phyloP scores from a whole-genome alignment of 2,329 filamentous ascomycete species.

The Penicillium sumatraense region DNA sequence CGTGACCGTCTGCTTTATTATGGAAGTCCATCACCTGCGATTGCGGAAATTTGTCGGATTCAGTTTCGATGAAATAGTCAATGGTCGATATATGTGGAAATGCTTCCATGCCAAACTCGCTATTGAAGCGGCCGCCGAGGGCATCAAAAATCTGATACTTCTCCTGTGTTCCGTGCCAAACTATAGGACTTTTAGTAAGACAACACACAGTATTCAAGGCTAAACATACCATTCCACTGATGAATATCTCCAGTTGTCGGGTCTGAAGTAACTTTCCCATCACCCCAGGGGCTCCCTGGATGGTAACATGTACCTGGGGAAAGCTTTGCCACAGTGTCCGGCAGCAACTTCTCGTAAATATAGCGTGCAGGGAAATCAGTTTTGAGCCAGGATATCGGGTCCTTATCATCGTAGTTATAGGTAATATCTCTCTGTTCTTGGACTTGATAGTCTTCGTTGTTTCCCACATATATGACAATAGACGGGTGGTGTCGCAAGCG shows the following conservation, averaged over 20 bases:
- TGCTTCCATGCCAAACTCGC: slow-evolving; percentile 61
- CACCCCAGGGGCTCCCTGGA: slow-evolving; percentile 60
- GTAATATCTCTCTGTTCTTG: slow-evolving; percentile 69
- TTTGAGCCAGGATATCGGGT: slow-evolving; percentile 71
- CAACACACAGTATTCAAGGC: background rate
- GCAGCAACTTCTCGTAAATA: slow-evolving; percentile 82
- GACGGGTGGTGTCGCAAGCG: slow-evolving; percentile 76
- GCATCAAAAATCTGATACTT: slow-evolving; percentile 90
- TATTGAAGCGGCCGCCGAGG: slow-evolving; percentile 2
- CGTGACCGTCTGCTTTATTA: slow-evolving; percentile 92
- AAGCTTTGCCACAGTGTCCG: slow-evolving; percentile 69
- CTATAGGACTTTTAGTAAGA: slow-evolving; percentile 33
- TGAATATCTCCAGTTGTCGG: slow-evolving; percentile 82
- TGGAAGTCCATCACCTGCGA: slow-evolving; percentile 90
- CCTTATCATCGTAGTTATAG: slow-evolving; percentile 70
- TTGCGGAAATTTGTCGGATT: slow-evolving; percentile 79
- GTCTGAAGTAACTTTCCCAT: slow-evolving; percentile 69
- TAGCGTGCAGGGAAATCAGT: slow-evolving; percentile 75
- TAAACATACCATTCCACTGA: slow-evolving; percentile 70
- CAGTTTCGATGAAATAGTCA: slow-evolving; percentile 72
- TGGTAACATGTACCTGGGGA: slow-evolving; percentile 60
- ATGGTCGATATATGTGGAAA: slow-evolving; percentile 86
- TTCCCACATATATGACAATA: slow-evolving; percentile 80
- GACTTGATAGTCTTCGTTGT: slow-evolving; percentile 86
- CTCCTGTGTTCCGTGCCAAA: slow-evolving; percentile 94